These are phyloP conservation scores for Hysterium pulicare DNA, from an alignment of 2,329 filamentous ascomycete genomes.

Conservation along the genomic window DNA sequence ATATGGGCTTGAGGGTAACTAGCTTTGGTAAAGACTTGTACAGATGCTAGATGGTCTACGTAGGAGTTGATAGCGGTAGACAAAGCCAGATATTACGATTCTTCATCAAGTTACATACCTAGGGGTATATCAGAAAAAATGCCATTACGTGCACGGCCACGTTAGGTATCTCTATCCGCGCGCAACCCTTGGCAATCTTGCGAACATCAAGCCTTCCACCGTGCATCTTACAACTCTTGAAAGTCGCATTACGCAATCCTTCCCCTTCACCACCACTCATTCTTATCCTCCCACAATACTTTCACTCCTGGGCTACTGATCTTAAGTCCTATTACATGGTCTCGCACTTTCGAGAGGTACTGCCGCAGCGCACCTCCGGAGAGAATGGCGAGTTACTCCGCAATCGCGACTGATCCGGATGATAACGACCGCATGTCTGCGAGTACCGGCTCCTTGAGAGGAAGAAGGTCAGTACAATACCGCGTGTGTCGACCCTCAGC, in stretches of 20 bases:
- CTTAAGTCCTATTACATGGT: conserved; percentile 20
- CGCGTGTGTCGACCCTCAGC: not conserved
- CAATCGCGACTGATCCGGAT: conserved; percentile 39
- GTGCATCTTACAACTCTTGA: not conserved
- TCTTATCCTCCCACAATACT: not conserved
- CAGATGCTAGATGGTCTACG: too few relatives aligned
- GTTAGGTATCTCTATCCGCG: not conserved
- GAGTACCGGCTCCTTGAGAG: conserved; percentile 40
- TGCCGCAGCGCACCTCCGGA: conserved; percentile 13
- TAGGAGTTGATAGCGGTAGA: too few relatives aligned
- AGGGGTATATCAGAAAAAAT: too few relatives aligned
- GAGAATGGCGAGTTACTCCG: conserved; percentile 47
- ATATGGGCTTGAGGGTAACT: too few relatives aligned
- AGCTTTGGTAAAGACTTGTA: too few relatives aligned
- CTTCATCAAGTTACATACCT: too few relatives aligned
- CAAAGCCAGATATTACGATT: too few relatives aligned
- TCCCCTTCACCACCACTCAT: not conserved
- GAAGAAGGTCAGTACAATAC: conserved; percentile 25
- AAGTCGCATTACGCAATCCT: not conserved
- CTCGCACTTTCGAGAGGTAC: conserved; percentile 18
- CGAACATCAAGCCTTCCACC: not conserved
- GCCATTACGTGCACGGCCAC: too few relatives aligned
- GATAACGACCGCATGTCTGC: conserved; percentile 41
- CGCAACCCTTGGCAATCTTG: not conserved
- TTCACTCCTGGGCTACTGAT: too few relatives aligned